Evolutionary conservation across 179 eudicot genomes (phyloP).

Genomic region (Monotropa hypopitys): DNA sequence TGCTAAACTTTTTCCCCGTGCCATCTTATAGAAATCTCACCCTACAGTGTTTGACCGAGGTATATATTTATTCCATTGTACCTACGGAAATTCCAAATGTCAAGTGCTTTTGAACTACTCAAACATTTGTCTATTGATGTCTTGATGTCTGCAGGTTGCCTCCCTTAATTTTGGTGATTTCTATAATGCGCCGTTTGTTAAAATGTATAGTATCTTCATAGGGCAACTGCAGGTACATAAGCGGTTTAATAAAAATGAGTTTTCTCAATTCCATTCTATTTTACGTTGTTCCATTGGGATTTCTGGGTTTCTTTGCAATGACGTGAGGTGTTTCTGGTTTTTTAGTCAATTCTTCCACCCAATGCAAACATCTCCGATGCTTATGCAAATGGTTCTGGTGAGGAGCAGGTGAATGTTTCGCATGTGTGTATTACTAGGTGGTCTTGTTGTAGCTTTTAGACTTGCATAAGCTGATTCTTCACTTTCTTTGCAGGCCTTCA

Average conservation of each 20-base stretch:
- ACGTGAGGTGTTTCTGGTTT: not conserved
- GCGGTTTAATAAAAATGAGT: not conserved
- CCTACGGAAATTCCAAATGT: too few species aligned
- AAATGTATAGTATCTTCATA: slow-evolving; percentile 77
- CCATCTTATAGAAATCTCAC: slow-evolving; percentile 89
- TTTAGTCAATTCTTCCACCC: slow-evolving; percentile 62
- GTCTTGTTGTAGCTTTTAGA: not conserved
- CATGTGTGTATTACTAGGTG: not conserved
- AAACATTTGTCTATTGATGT: not conserved
- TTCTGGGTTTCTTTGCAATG: not conserved
- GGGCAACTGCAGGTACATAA: slow-evolving; percentile 72
- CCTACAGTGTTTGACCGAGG: slow-evolving; percentile 95
- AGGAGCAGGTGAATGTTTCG: slow-evolving; percentile 63
- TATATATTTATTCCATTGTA: slow-evolving; percentile 13
- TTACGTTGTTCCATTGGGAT: not conserved
- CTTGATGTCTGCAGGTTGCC: slow-evolving; percentile 53
- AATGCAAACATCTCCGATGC: slow-evolving; percentile 74
- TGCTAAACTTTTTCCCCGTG: slow-evolving; percentile 64
- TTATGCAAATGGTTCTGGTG: slow-evolving; percentile 68
- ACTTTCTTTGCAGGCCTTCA: slow-evolving; percentile 61
- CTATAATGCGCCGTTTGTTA: slow-evolving; percentile 65
- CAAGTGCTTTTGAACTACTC: not conserved
- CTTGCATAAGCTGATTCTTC: not conserved
- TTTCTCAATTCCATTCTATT: not conserved
- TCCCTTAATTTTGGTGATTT: slow-evolving; percentile 84